Conservation (phyloP, 257 asterid species). For the Rauvolfia tetraphylla region DNA sequence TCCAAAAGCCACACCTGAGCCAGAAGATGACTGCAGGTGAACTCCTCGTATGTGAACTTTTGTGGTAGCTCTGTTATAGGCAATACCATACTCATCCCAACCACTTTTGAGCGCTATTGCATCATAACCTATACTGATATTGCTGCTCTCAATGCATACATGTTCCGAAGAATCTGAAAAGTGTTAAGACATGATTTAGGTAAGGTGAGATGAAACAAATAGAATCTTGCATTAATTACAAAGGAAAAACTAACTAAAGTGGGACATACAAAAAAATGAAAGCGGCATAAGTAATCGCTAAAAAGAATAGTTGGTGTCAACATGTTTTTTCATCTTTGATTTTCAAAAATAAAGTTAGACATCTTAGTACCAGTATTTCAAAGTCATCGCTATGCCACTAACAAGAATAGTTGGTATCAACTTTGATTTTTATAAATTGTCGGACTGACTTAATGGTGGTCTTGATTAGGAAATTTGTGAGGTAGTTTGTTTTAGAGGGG, state of each 20-base stretch:
- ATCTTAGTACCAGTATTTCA: too few relatives aligned
- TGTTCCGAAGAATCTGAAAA: conserved; percentile 79
- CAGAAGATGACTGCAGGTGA: conserved; percentile 50
- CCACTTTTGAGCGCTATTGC: conserved; percentile 86
- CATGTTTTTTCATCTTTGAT: too few relatives aligned
- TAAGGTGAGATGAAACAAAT: neutral
- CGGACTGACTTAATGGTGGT: too few relatives aligned
- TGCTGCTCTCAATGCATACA: conserved; percentile 88
- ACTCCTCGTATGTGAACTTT: conserved; percentile 54
- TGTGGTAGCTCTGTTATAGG: conserved; percentile 56
- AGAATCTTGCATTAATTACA: neutral
- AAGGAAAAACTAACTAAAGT: neutral
- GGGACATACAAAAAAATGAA: neutral
- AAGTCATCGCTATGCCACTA: too few relatives aligned
- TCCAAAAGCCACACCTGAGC: conserved; percentile 80
- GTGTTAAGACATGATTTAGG: neutral
- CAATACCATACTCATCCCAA: conserved; percentile 96
- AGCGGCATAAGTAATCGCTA: too few relatives aligned
- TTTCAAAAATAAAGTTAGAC: too few relatives aligned
- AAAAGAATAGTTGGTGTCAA: neutral
- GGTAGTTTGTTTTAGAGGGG: too few relatives aligned
- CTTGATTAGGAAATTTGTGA: too few relatives aligned
- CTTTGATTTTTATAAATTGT: too few relatives aligned
- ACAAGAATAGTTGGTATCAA: too few relatives aligned
- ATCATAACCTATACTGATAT: conserved; percentile 75